These are phyloP conservation scores for Actinomortierella ambigua DNA, from an alignment of 371 early-diverging fungal species.

Conservation along the genomic window DNA sequence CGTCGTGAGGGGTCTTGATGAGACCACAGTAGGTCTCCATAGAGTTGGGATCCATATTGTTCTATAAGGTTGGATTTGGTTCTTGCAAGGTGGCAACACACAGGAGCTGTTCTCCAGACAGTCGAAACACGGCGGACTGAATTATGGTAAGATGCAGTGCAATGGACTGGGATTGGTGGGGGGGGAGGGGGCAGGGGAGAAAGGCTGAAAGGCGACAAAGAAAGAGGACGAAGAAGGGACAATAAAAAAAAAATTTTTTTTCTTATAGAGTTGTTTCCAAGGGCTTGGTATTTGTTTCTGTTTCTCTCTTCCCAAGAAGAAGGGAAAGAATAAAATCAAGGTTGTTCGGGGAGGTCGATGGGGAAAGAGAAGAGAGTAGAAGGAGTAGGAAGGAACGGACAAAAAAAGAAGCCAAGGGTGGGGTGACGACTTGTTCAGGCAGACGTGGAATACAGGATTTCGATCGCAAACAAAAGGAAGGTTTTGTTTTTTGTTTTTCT, in stretches of 20 bases:
- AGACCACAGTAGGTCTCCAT: slow-evolving; percentile 82
- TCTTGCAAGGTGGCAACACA: not conserved
- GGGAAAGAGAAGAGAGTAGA: not conserved
- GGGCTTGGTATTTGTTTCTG: not conserved
- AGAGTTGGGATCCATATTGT: slow-evolving; percentile 27
- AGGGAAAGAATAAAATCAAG: not conserved
- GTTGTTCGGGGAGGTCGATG: not conserved
- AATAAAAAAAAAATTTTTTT: too few relatives aligned
- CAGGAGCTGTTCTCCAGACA: not conserved
- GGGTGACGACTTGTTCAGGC: not conserved
- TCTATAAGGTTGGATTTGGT: slow-evolving; percentile 2
- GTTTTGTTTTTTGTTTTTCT: not conserved
- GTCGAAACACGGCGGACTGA: not conserved
- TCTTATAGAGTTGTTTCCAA: too few relatives aligned
- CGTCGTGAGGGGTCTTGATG: slow-evolving; percentile 81
- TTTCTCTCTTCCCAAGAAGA: not conserved
- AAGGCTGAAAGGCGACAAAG: not conserved
- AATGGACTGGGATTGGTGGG: slow-evolving; percentile 1
- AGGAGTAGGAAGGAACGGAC: not conserved
- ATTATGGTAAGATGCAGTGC: not conserved
- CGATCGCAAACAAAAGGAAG: too few relatives aligned
- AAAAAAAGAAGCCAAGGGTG: not conserved
- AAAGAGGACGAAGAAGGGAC: not conserved
- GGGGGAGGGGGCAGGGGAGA: not conserved
- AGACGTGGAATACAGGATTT: too few relatives aligned